Evolutionary conservation across 257 asterid genomes (phyloP).

Genomic region (Avicennia marina): DNA sequence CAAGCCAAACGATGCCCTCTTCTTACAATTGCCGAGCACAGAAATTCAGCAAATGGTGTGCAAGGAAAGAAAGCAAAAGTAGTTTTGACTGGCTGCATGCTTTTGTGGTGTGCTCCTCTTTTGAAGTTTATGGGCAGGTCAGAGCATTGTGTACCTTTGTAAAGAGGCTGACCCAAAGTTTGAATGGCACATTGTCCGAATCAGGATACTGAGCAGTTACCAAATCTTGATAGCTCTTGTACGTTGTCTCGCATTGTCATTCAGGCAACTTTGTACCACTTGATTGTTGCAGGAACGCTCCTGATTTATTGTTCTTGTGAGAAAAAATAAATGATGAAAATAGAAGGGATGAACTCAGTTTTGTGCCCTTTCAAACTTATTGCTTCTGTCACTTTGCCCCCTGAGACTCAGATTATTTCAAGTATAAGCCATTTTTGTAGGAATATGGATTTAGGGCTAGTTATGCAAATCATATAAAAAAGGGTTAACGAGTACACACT

Average conservation of each 20-base stretch:
- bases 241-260: conserved; percentile 6
- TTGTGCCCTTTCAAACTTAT: too few species aligned
- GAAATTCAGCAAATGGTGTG: conserved; percentile 20
- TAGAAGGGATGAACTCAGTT: too few species aligned
- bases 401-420: too few species aligned
- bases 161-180: conserved; percentile 17
- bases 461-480: too few species aligned
- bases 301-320: conserved; percentile 9
- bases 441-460: too few species aligned
- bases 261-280: background rate
- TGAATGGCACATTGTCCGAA: conserved; percentile 15
- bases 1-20: conserved; percentile 46
- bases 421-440: too few species aligned
- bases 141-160: conserved; percentile 23
- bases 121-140: conserved; percentile 25
- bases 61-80: too few species aligned
- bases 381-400: too few species aligned
- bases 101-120: conserved; percentile 25
- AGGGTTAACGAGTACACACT: too few species aligned
- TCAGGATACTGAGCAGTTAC: conserved; percentile 20
- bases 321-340: too few species aligned
- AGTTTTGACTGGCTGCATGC: conserved; percentile 42
- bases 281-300: background rate
- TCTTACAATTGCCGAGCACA: too few species aligned
- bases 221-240: conserved; percentile 8